phyloP scores from a whole-genome alignment of 129 eudicot species.

The Chrysanthemum lavandulifolium region DNA sequence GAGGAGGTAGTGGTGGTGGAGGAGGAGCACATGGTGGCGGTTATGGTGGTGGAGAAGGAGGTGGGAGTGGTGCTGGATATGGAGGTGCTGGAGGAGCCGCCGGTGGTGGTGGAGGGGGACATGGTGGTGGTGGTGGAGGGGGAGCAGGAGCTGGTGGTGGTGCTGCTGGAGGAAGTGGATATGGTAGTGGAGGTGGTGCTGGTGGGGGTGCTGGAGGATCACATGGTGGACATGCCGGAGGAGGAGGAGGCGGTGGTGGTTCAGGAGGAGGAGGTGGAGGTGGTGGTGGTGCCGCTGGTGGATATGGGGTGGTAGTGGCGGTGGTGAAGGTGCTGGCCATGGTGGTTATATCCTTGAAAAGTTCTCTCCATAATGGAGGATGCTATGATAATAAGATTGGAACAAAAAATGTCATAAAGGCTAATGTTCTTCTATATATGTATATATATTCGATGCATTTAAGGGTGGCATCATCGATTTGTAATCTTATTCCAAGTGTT shows the following conservation, averaged over 20 bases:
- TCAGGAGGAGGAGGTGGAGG: constrained; percentile 27
- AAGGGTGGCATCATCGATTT: constrained; percentile 4
- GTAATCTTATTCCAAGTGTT: constrained; percentile 21
- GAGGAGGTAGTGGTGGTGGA: constrained; percentile 35
- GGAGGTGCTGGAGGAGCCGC: constrained; percentile 53
- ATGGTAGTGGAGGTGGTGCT: constrained; percentile 45
- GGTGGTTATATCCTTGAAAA: constrained; percentile 38
- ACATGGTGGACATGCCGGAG: constrained; percentile 25
- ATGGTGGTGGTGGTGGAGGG: constrained; percentile 46
- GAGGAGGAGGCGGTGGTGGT: constrained; percentile 32
- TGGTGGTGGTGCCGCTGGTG: constrained; percentile 23
- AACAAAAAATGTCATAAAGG: constrained; percentile 9
- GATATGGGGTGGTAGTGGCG: constrained; percentile 38
- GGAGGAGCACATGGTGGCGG: constrained; percentile 53
- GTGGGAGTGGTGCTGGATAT: constrained; percentile 44
- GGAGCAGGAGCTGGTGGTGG: constrained; percentile 39
- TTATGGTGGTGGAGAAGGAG: constrained; percentile 54
- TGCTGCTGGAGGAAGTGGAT: constrained; percentile 38
- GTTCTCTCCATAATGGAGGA: not conserved
- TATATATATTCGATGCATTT: constrained; percentile 19
- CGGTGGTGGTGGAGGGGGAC: constrained; percentile 53
- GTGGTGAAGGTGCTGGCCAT: constrained; percentile 40
- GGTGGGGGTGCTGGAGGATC: not conserved
- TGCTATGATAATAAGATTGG: constrained; percentile 26
- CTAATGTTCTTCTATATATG: not conserved